Conservation (phyloP, 768 basidiomycete species). For the Hygrophoropsis aurantiaca region DNA sequence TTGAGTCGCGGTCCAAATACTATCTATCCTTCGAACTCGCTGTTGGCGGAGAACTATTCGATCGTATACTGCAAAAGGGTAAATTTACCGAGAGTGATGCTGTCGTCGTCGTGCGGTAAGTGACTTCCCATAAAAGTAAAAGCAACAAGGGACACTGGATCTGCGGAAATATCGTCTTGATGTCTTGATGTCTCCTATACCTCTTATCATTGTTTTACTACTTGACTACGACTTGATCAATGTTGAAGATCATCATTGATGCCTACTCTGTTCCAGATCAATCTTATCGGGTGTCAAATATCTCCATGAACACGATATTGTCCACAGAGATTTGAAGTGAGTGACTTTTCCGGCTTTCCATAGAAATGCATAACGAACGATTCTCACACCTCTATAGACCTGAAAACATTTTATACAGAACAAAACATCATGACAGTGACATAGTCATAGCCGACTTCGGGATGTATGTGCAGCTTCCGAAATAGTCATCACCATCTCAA, state of each 20-base stretch:
- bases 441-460: slow-evolving; percentile 98
- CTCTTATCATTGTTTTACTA: neutral
- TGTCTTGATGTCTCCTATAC: too few relatives aligned
- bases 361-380: neutral
- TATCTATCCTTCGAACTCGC: slow-evolving; percentile 96
- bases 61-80: slow-evolving; percentile 78
- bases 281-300: slow-evolving; percentile 85
- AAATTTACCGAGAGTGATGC: slow-evolving; percentile 96
- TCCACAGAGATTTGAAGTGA: slow-evolving; percentile 94
- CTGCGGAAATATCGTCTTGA: neutral
- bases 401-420: slow-evolving; percentile 94
- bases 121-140: slow-evolving; percentile 9
- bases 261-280: slow-evolving; percentile 45
- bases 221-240: too few relatives aligned
- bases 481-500: too few relatives aligned
- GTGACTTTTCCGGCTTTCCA: slow-evolving; percentile 15
- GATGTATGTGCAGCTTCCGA: slow-evolving; percentile 71
- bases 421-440: slow-evolving; percentile 71
- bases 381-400: slow-evolving; percentile 49
- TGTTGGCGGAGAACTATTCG: slow-evolving; percentile 92
- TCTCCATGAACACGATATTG: slow-evolving; percentile 89
- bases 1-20: slow-evolving; percentile 91
- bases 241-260: too few relatives aligned
- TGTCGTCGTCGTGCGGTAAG: slow-evolving; percentile 69
- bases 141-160: neutral